phyloP scores from a whole-genome alignment of 1,284 basidiomycete genomes.

The Ceratobasidium sp. region DNA sequence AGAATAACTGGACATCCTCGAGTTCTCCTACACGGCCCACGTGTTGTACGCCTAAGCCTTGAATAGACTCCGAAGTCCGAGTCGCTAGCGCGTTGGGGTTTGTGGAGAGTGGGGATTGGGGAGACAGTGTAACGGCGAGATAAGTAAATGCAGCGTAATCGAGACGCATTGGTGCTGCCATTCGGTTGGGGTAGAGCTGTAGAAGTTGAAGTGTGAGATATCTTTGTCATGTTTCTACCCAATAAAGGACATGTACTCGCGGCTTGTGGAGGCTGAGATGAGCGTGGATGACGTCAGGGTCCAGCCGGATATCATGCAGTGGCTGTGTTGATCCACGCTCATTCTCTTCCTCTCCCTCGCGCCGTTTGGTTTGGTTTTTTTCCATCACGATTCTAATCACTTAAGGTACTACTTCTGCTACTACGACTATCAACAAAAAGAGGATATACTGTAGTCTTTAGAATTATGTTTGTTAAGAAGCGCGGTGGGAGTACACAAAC shows the following conservation, averaged over 20 bases:
- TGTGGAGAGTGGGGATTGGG: constrained; percentile 45
- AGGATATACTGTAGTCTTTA: background rate
- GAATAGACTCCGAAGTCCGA: constrained; percentile 18
- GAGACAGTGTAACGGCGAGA: constrained; percentile 46
- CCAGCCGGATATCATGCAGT: constrained; percentile 3
- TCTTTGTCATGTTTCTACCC: background rate
- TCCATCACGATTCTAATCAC: too few relatives aligned
- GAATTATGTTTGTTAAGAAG: constrained; percentile 17
- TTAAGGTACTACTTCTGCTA: too few relatives aligned
- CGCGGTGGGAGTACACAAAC: constrained; percentile 29
- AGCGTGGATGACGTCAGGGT: constrained; percentile 33
- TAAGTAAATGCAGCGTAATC: constrained; percentile 48
- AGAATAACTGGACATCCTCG: constrained; percentile 49
- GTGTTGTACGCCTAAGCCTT: constrained; percentile 38
- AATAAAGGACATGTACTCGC: background rate
- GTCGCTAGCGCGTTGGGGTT: constrained; percentile 41
- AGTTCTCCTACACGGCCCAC: constrained; percentile 49
- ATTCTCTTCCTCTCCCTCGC: background rate
- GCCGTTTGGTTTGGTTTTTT: background rate
- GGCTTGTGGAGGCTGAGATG: background rate
- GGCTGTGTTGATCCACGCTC: background rate
- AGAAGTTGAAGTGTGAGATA: background rate
- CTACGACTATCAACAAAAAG: background rate
- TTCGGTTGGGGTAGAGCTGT: background rate
- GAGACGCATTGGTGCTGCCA: constrained; percentile 40